Base-by-base conservation (phyloP, 495 filamentous ascomycete genomes). In the Neohortaea acidophila region DNA sequence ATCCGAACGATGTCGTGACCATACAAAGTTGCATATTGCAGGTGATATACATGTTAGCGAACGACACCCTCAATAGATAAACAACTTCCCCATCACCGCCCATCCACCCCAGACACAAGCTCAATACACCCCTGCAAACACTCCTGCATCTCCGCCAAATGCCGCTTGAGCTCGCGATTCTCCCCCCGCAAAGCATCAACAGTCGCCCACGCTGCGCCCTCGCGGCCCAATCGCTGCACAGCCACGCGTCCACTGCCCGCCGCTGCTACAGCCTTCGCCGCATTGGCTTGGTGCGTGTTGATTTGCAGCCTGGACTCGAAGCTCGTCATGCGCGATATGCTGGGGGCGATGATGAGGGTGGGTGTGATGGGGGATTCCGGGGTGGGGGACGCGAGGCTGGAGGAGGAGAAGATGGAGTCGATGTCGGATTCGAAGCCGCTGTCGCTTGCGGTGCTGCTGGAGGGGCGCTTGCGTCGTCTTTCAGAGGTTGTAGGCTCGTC, bases 361-460 rank as follows among this genome's bases (percentile, higher is more conserved):
- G n/a, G n/a, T n/a, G n/a, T n/a, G n/a, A n/a, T n/a, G n/a, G n/a
- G n/a, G 39, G 36, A 28, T 26, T 7, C 13, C 8, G 36, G 33
- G 21, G 39, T 30, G 20, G 27, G n/a, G 11, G 28, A 14, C 30
- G 36, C 23, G n/a, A 29, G 37, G 14, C 14, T 25, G 42, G 17
- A 39, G 20, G 41, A 46, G 2, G 55, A 58, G 14, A 53, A 48
- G 20, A 53, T 39, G 15, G 37, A 43, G 29, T 52, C 34, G 35
- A 41, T 35, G 21, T 61, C 58, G 9, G 38, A 47, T 44, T 60
- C 58, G 36, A 57, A 57, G 14, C 56, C 56, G 9, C 54, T 54
- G 30, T 59, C 56, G 17, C 35, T 52, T 29, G 18, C 40, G 33
- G 28, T 41, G 35, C 21, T 44, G 35, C n/a, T 47, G 19, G 41